These are phyloP conservation scores for Gossypium aridum DNA, from an alignment of 441 rosid species.

Conservation along the genomic window DNA sequence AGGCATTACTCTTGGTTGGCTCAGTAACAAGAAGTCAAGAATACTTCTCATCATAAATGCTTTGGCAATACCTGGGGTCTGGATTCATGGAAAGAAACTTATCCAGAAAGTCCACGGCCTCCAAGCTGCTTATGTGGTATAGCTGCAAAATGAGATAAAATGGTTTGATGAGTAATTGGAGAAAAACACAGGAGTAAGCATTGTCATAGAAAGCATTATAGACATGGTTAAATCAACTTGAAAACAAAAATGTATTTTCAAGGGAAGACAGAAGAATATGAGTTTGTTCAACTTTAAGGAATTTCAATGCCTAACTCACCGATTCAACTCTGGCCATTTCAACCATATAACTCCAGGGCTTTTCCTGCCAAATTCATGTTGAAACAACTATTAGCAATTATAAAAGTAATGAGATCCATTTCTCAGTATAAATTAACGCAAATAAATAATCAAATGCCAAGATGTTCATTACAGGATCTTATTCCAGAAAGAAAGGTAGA, in stretches of 20 bases:
- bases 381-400: constrained; percentile 8
- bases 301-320: constrained; percentile 39
- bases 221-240: neutral
- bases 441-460: neutral
- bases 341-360: constrained; percentile 74
- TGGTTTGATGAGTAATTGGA: neutral
- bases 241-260: neutral
- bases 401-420: neutral
- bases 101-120: constrained; percentile 68
- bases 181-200: neutral
- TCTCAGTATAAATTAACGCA: neutral
- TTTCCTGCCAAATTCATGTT: constrained; percentile 47
- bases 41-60: constrained; percentile 3
- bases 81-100: constrained; percentile 86
- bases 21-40: neutral
- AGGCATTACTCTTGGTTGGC: neutral
- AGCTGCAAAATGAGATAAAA: constrained; percentile 37
- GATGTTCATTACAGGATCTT: neutral
- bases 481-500: neutral
- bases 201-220: constrained; percentile 1
- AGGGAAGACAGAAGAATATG: neutral
- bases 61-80: constrained; percentile 47
- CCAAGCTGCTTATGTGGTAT: constrained; percentile 68
- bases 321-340: constrained; percentile 89
- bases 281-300: constrained; percentile 16